Percentiles rank a stretch among this genome's conserved stretches.
These are phyloP conservation scores for Cercospora sojina DNA, from an alignment of 2,329 filamentous ascomycete species.

Conservation along the genomic window DNA sequence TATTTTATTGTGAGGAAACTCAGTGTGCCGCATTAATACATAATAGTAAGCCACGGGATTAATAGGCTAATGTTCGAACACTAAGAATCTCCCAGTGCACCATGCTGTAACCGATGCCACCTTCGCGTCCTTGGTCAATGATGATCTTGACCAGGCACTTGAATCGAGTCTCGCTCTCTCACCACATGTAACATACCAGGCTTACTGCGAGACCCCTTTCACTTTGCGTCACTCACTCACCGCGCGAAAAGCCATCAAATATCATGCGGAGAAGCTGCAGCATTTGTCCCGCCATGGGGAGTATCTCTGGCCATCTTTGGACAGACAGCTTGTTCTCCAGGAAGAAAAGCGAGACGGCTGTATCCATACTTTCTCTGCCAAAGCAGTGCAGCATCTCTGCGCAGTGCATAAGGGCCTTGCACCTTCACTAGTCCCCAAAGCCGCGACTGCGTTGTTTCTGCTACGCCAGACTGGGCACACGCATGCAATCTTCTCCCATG, in stretches of 20 bases:
- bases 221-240: not conserved
- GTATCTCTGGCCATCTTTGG: not conserved
- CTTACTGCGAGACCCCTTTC: not conserved
- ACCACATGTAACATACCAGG: not conserved
- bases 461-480: not conserved
- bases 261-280: not conserved
- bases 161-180: not conserved
- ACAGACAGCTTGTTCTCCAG: not conserved
- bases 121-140: not conserved
- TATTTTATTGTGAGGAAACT: conserved; percentile 1
- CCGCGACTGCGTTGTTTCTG: not conserved
- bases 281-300: not conserved
- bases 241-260: not conserved
- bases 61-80: not conserved
- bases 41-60: not conserved
- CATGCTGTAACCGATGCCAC: not conserved
- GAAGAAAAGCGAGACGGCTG: not conserved
- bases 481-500: not conserved
- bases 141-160: not conserved
- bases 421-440: not conserved
- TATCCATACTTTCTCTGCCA: not conserved
- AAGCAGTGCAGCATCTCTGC: not conserved
- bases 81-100: not conserved
- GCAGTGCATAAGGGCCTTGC: not conserved
- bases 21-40: not conserved